These are phyloP conservation scores for Sphaerulina vaccinii DNA, from an alignment of 2,329 filamentous ascomycete genomes.

Conservation along the genomic window DNA sequence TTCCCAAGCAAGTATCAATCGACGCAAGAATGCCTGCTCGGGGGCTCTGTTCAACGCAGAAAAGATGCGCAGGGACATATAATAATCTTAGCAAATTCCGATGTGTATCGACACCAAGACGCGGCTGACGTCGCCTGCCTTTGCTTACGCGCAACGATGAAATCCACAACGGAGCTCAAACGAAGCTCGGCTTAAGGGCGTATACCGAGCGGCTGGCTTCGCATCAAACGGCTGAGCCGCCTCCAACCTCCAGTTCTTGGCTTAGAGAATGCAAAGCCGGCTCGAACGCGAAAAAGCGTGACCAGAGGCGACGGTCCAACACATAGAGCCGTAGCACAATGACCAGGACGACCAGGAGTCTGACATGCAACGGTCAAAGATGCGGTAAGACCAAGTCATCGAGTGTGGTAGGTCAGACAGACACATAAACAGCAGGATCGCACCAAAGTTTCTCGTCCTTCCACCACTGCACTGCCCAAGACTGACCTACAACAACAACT, in stretches of 20 bases:
- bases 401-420: constrained; percentile 8
- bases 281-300: neutral
- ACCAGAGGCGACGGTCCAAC: neutral
- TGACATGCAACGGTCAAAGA: constrained; percentile 10
- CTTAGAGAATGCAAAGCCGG: constrained; percentile 1
- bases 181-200: too few relatives aligned
- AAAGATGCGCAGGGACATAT: neutral
- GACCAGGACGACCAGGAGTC: constrained; percentile 6
- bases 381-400: constrained; percentile 1
- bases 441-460: neutral
- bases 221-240: too few relatives aligned
- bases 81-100: neutral
- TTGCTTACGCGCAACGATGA: neutral
- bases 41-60: too few relatives aligned
- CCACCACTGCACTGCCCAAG: neutral
- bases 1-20: neutral
- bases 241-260: too few relatives aligned
- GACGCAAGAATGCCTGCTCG: neutral
- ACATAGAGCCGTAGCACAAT: constrained; percentile 7
- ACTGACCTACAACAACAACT: neutral
- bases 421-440: too few relatives aligned
- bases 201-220: too few relatives aligned
- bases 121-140: constrained; percentile 5
- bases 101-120: neutral
- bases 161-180: too few relatives aligned